Evolutionary conservation across 2,329 filamentous ascomycete species (phyloP), one percentile per base, ranked within the genome.

Genomic region (Fusarium sp.): DNA sequence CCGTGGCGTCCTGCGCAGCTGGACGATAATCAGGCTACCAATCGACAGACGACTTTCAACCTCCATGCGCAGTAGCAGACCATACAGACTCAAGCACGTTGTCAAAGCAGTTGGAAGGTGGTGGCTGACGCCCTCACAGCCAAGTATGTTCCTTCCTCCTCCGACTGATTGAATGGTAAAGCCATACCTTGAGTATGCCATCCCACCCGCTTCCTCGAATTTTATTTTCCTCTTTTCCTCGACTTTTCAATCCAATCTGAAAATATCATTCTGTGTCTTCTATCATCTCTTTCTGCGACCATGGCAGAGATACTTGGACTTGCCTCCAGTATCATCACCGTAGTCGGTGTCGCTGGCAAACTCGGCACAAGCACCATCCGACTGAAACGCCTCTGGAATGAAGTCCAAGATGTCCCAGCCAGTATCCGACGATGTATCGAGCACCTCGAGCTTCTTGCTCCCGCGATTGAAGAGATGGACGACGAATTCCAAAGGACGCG

Each of bases 291-390:
- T 38, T 11, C 4, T 7, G 34, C 18, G 34, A 0, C 34, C 11
- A 73, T 74, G 70, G 68, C 71, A 6, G 71, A 72, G 13, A 38
- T 44, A 1, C 53, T 73, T 2, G 57, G 70, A 15, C 7, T 72
- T 6, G 68, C 62, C 1, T 65, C 68, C 0, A 58, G 68, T 27
- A 59, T 62, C 15, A 73, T 73, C 30, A 60, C 70, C 6, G 48
- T 73, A 7, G 58, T 67, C 2, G 54, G 58, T 11, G 59, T 69
- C 7, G 70, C 49, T 0, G 65, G 62, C 4, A 71, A 73, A 27
- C n/a, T 73, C 2, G 65, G 52, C 18, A 46, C 59, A 1, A 70
- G 56, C 15, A 49, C 44, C 0, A 22, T 70, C 3, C 38, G 41
- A 11, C 62, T 73, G 1, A 73, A 71, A 9, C 52, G 53, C 0